Evolutionary conservation across 73 alveolate species (phyloP), one percentile per base, ranked within the genome.

Genomic region (Stentor roeselii): DNA sequence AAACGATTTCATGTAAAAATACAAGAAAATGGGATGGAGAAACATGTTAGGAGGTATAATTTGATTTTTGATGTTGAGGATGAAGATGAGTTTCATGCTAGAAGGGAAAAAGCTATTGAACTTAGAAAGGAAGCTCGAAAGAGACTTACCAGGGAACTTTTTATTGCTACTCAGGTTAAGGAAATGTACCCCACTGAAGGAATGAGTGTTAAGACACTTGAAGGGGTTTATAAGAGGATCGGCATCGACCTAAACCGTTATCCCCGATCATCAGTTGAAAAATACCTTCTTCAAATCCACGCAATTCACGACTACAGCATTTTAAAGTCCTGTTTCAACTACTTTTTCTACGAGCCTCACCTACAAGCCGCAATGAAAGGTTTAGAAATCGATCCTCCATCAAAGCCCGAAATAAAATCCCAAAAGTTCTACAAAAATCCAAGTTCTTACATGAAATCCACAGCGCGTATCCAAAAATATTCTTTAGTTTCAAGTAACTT

Each of bases 31-130:
- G 80, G 80, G 14, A 34, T 11, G 14, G 80, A 67, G 34, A 67
- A 67, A 67, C 37, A 67, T 67, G 80, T 67, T 0, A 67, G 80
- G 37, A 67, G 80, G 37, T 67, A 67, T 32, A 67, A 67, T 67
- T 21, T 67, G n/a, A 36, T 67, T 1, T 67, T 67, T 2, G 80
- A 67, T 2, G 11, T 67, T 32, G 80, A 67, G 42, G 80, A 67
- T 67, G 80, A 67, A 2, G 37, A 2, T 32, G 37, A 21, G 37
- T 67, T 67, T 2, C 34, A 27, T 2, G 41, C n/a, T 11, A 67
- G 80, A 2, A 67, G 80, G 80, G 80, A 67, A 2, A 67, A 32
- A 67, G 80, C 80, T 21, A 1, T 67, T 1, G 37, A 67, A 67
- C 34, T 67, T 1, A 67, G 80, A 2, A 67, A 67, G 1, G 80